These are phyloP conservation scores for Fusarium sp. DNA, from an alignment of 2,329 filamentous ascomycete genomes.

Conservation along the genomic window DNA sequence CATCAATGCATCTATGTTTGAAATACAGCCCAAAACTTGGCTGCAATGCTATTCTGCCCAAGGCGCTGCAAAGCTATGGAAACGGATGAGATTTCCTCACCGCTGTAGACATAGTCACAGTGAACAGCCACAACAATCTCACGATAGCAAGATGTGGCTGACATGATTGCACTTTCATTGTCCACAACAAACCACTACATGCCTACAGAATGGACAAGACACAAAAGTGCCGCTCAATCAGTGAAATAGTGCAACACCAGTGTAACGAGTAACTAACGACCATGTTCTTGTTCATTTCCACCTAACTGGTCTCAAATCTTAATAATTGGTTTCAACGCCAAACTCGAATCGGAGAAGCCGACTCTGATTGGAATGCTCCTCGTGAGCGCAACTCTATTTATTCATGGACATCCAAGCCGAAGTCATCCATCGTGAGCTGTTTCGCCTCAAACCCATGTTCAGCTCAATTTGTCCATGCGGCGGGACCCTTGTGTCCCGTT, in stretches of 20 bases:
- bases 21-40: constrained; percentile 34
- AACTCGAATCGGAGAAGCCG: constrained; percentile 34
- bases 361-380: constrained; percentile 34
- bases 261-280: not conserved
- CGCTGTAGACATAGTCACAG: constrained; percentile 32
- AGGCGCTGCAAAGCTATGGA: constrained; percentile 41
- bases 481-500: constrained; percentile 15
- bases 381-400: constrained; percentile 30
- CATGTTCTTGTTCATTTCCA: constrained; percentile 26
- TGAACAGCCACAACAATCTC: constrained; percentile 21
- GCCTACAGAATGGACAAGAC: not conserved
- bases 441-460: constrained; percentile 30
- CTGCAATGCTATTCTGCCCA: constrained; percentile 39
- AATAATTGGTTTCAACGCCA: constrained; percentile 29
- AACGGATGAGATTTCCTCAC: constrained; percentile 27
- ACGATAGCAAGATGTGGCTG: constrained; percentile 25
- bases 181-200: constrained; percentile 7
- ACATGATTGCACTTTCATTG: constrained; percentile 13
- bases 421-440: constrained; percentile 23
- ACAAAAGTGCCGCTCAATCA: constrained; percentile 7
- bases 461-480: constrained; percentile 36
- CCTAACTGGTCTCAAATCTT: constrained; percentile 27
- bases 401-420: constrained; percentile 10
- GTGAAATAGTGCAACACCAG: constrained; percentile 3
- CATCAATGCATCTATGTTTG: constrained; percentile 39